Evolutionary conservation across 202 grass and related monocot genomes (phyloP).

Genomic region (Zizania palustris): DNA sequence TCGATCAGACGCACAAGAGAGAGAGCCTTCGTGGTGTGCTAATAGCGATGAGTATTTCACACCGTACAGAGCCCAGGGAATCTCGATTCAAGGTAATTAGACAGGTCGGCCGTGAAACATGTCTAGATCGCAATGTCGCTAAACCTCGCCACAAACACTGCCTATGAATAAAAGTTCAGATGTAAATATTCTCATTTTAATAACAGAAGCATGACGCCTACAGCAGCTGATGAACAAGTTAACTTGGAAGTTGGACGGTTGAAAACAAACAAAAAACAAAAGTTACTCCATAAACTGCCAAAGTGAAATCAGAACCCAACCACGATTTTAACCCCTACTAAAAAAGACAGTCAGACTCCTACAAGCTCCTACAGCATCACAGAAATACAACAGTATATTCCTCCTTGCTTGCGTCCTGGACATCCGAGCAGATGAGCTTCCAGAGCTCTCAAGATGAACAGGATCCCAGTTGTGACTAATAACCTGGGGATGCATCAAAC

Average conservation of each 20-base stretch:
- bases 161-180: not conserved
- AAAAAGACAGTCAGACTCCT: not conserved
- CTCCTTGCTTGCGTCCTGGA: constrained; percentile 16
- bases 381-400: constrained; percentile 35
- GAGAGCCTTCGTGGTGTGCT: too few species aligned
- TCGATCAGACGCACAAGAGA: too few species aligned
- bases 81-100: too few species aligned
- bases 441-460: constrained; percentile 23
- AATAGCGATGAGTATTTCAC: too few species aligned
- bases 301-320: constrained; percentile 23
- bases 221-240: constrained; percentile 36
- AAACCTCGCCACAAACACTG: too few species aligned
- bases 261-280: not conserved
- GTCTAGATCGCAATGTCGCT: not conserved
- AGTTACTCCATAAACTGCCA: constrained; percentile 22
- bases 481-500: constrained; percentile 65
- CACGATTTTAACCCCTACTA: not conserved
- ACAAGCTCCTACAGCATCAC: constrained; percentile 6
- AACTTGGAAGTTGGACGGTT: not conserved
- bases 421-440: not conserved
- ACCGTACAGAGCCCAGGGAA: too few species aligned
- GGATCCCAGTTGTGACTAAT: constrained; percentile 12
- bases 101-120: not conserved
- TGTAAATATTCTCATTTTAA: not conserved
- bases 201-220: not conserved